A percentile compares a stretch with the other conserved stretches of the same genome.
These are phyloP conservation scores for Protostelium mycophagum DNA, from an alignment of 78 protist species.

Conservation along the genomic window DNA sequence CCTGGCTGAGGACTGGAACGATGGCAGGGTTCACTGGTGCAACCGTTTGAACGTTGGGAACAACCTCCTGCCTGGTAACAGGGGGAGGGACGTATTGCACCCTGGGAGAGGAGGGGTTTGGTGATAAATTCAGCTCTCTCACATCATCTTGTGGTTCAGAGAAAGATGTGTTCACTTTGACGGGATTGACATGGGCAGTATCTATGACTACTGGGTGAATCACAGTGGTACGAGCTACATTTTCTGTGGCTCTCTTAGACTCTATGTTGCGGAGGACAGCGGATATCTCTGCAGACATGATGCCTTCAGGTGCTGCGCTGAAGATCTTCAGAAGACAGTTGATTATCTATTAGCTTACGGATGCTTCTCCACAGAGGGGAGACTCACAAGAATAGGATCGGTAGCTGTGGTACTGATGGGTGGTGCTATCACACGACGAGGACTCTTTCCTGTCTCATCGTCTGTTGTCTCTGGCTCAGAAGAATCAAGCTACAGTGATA, in stretches of 20 bases:
- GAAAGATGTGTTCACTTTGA: no score
- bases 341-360: background rate
- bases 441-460: background rate
- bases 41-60: no score
- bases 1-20: no score
- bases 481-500: background rate
- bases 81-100: no score
- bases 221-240: background rate
- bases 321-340: background rate
- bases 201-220: background rate
- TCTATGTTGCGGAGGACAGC: background rate
- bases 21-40: no score
- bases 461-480: background rate
- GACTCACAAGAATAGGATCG: background rate
- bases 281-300: background rate
- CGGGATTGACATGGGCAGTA: no score
- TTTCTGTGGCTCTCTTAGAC: background rate
- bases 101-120: background rate
- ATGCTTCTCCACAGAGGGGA: background rate
- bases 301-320: background rate
- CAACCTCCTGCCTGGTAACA: no score
- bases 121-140: background rate
- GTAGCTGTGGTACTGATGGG: no score
- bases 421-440: no score
- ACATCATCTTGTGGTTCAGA: no score